These are phyloP conservation scores for Antitrichia curtipendula DNA, from an alignment of 225 moss, liverwort and hornwort species.

Conservation along the genomic window DNA sequence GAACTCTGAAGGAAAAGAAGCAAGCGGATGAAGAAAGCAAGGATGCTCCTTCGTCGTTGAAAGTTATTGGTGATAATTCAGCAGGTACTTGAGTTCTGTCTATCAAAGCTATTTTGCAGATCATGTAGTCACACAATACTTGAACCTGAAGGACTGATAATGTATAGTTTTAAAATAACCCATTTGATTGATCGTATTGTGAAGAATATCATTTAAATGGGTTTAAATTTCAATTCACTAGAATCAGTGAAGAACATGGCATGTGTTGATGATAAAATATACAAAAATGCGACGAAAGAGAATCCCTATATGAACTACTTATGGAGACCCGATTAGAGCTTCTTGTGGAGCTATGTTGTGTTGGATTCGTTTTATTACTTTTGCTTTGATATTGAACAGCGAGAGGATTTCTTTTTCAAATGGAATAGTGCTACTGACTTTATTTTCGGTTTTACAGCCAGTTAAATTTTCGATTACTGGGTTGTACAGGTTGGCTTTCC, in stretches of 20 bases:
- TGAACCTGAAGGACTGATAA: neutral
- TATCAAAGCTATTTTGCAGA: neutral
- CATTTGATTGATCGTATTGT: neutral
- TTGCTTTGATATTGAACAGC: neutral
- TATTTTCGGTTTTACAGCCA: neutral
- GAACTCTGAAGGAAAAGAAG: conserved; percentile 72
- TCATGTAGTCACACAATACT: neutral
- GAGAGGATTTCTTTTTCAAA: neutral
- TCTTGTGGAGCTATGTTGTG: neutral
- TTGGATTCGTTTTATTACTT: neutral
- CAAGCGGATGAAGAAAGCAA: conserved; percentile 72
- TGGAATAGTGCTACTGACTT: neutral
- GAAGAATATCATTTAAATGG: neutral
- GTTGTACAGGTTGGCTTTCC: conserved; percentile 58
- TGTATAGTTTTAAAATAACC: neutral
- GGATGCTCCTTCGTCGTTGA: conserved; percentile 67
- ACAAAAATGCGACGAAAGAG: neutral
- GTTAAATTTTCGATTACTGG: neutral
- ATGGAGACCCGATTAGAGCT: neutral
- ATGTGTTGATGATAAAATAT: neutral
- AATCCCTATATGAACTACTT: neutral
- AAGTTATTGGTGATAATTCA: conserved; percentile 73
- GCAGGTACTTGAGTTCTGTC: conserved; percentile 46
- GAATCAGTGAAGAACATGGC: neutral
- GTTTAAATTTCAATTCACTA: neutral